These are phyloP conservation scores for Gracilaria caudata DNA, from an alignment of 23 red algal genomes.

Conservation along the genomic window DNA sequence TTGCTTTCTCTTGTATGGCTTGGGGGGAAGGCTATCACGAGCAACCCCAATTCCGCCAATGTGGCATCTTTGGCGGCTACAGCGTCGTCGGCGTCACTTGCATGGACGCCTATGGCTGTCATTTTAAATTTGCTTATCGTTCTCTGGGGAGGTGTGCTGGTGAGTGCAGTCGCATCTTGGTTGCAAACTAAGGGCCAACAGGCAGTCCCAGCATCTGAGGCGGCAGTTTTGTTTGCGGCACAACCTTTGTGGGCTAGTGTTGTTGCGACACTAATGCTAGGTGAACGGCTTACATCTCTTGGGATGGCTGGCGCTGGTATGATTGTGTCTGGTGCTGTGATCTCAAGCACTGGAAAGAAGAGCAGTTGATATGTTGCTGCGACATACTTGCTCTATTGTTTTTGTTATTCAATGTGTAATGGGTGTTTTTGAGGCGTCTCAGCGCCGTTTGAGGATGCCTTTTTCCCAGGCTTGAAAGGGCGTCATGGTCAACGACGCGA, in stretches of 20 bases:
- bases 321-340: constrained; percentile 55
- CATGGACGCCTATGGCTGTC: constrained; percentile 43
- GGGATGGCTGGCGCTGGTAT: constrained; percentile 64
- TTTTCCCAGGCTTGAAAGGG: not conserved
- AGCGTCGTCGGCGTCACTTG: not conserved
- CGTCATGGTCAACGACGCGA: not conserved
- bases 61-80: not conserved
- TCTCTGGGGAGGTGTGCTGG: constrained; percentile 75
- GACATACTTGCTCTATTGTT: not conserved
- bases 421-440: not conserved
- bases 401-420: not conserved
- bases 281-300: constrained; percentile 46
- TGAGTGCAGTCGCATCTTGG: constrained; percentile 35
- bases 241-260: constrained; percentile 79
- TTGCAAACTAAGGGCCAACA: constrained; percentile 76
- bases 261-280: constrained; percentile 57
- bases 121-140: constrained; percentile 49
- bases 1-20: constrained; percentile 60
- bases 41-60: not conserved
- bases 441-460: not conserved
- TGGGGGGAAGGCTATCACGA: not conserved
- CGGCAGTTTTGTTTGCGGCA: constrained; percentile 73
- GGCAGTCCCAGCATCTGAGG: constrained; percentile 65
- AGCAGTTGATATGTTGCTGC: not conserved
- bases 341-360: constrained; percentile 60